Evolutionary conservation across 257 asterid genomes (phyloP), one percentile per base, ranked within the genome.

Genomic region (Primulina eburnea): DNA sequence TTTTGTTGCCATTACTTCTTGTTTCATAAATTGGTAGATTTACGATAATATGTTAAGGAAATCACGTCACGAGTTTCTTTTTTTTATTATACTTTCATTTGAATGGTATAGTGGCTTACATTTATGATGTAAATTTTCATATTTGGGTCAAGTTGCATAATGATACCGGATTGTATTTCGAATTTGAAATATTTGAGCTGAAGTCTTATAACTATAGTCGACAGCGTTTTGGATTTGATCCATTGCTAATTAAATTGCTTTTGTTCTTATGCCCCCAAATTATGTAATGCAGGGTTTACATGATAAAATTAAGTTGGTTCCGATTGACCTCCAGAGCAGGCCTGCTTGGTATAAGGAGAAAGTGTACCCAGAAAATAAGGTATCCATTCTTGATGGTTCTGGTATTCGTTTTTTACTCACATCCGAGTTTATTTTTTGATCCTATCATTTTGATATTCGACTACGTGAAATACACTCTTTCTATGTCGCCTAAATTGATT

Each of bases 311-410:
- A 84, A 87, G 71, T 53, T 87, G 74, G 89, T 87, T 64, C 80
- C 85, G 8, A 84, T 87, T 47, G 70, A 84, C 71, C 89, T 87
- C 43, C 71, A 68, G n/a, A 75, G 77, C 72, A 77, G 84, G 65
- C 92, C 92, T 16, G 84, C 82, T 71, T 87, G 92, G 92, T 87
- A 82, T 78, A 84, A 82, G 88, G 92, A 87, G 85, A 87, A 82
- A 81, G 86, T 84, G 6, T 78, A 87, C 56, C 85, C 92, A 60
- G 74, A 17, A 74, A 87, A 87, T 60, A 84, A 84, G 92, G 92
- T 84, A 47, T 63, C 68, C 7, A 10, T 53, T 59, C 24, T 52
- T 57, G 7, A 10, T 21, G 32, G 17, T 35, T 2, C 14, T 21
- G 47, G n/a, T 35, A 24, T 34, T 60, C 47, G 2, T 64, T 29